Conservation (phyloP, 352 stramenopile genomes). For the Phytopythium helicoides region DNA sequence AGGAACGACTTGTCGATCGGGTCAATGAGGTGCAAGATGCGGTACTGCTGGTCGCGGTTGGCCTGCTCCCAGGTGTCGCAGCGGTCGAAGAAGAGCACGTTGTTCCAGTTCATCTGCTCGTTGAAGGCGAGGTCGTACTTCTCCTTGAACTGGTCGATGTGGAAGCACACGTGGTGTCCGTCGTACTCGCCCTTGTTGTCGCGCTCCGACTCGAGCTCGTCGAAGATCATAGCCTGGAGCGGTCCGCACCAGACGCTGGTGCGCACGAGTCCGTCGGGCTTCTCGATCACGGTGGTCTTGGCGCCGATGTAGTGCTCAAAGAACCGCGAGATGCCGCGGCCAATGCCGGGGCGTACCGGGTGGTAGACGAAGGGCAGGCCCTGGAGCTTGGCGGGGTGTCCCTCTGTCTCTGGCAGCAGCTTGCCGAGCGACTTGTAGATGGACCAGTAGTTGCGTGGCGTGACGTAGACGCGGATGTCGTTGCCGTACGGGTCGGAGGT, state of each 20-base stretch:
- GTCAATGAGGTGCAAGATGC: conserved; percentile 65
- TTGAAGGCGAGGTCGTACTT: conserved; percentile 55
- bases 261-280: conserved; percentile 35
- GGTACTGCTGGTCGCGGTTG: conserved; percentile 70
- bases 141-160: conserved; percentile 69
- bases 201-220: conserved; percentile 47
- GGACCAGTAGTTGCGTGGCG: conserved; percentile 55
- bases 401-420: conserved; percentile 42
- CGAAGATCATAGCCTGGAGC: conserved; percentile 62
- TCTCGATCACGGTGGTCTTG: conserved; percentile 45
- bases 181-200: conserved; percentile 67
- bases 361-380: conserved; percentile 62
- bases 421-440: conserved; percentile 56
- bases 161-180: conserved; percentile 72
- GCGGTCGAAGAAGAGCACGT: conserved; percentile 66
- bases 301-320: conserved; percentile 67
- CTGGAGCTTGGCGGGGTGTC: conserved; percentile 38
- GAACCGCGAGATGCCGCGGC: conserved; percentile 57
- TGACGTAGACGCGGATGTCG: conserved; percentile 48
- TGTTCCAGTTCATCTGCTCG: conserved; percentile 72
- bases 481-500: conserved; percentile 64
- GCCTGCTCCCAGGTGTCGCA: conserved; percentile 66
- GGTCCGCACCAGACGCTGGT: conserved; percentile 51
- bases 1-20: conserved; percentile 59
- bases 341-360: conserved; percentile 51